Conservation (phyloP, 768 basidiomycete genomes). For the Flagelloscypha sp. region DNA sequence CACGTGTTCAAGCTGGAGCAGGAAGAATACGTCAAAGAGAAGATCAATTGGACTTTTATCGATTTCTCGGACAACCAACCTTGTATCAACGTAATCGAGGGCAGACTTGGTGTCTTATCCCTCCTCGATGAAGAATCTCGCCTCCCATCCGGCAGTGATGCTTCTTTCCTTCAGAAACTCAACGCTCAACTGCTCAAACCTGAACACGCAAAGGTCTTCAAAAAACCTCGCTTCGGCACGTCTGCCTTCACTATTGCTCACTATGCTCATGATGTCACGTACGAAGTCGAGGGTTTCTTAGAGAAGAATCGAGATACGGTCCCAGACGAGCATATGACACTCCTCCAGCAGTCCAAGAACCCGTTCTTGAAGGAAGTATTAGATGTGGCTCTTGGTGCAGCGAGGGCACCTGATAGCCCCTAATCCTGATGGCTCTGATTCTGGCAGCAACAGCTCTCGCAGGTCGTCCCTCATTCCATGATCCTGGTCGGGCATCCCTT, state of each 20-base stretch:
- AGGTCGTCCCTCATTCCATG: constrained; percentile 81
- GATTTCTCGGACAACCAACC: constrained; percentile 99
- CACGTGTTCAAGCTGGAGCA: constrained; percentile 99
- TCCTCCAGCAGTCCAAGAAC: constrained; percentile 83
- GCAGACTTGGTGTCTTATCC: constrained; percentile 89
- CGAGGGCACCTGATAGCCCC: constrained; percentile 59
- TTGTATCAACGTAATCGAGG: constrained; percentile 97
- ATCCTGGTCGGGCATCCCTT: constrained; percentile 72
- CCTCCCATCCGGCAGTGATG: constrained; percentile 85
- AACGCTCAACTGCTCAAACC: constrained; percentile 79
- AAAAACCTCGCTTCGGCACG: constrained; percentile 98
- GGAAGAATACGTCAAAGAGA: constrained; percentile 96
- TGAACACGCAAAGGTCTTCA: constrained; percentile 82
- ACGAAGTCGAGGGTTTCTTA: constrained; percentile 96
- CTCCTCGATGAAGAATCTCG: constrained; percentile 98
- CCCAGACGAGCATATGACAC: constrained; percentile 92
- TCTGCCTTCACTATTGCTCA: constrained; percentile 97
- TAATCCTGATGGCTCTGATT: constrained; percentile 64
- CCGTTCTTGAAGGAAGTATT: constrained; percentile 91
- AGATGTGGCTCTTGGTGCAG: constrained; percentile 77
- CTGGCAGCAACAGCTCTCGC: constrained; percentile 67
- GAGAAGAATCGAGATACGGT: constrained; percentile 99
- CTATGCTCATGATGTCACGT: constrained; percentile 96
- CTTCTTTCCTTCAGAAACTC: constrained; percentile 89
- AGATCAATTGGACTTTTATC: constrained; percentile 99